Evolutionary conservation across 2,329 filamentous ascomycete species (phyloP).

Genomic region (Nemania serpens): DNA sequence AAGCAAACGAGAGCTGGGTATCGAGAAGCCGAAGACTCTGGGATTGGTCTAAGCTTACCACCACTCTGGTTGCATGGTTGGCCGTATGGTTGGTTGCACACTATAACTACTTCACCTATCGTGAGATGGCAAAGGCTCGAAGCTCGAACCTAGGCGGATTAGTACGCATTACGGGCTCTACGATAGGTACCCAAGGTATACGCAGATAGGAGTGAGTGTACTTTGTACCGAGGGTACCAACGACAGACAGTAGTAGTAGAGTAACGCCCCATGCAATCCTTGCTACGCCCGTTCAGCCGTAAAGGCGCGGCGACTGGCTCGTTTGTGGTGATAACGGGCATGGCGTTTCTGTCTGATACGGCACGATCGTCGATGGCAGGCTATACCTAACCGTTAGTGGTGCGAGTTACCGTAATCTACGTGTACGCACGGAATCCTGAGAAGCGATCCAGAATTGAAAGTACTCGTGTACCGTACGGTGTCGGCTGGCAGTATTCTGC

Average conservation of each 20-base stretch:
- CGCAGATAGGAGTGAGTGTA: too few relatives aligned
- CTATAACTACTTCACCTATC: slow-evolving; percentile 6
- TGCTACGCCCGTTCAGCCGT: slow-evolving; percentile 1
- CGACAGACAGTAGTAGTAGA: not conserved
- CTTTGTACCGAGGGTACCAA: not conserved
- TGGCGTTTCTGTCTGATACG: slow-evolving; percentile 19
- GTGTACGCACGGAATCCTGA: not conserved
- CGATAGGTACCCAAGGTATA: not conserved
- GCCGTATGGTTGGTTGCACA: not conserved
- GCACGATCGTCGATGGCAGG: slow-evolving; percentile 5
- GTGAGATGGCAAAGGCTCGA: slow-evolving; percentile 12
- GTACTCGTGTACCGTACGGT: not conserved
- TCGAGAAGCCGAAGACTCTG: slow-evolving; percentile 3
- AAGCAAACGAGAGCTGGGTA: slow-evolving; percentile 6
- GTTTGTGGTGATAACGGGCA: slow-evolving; percentile 12
- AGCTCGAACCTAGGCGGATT: slow-evolving; percentile 10
- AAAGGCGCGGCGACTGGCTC: slow-evolving; percentile 12
- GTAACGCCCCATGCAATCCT: slow-evolving; percentile 8
- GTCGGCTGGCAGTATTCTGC: not conserved
- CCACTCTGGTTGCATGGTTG: not conserved
- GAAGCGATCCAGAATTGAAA: slow-evolving; percentile 9
- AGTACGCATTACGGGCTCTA: slow-evolving; percentile 15
- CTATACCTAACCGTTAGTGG: too few relatives aligned
- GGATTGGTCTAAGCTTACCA: slow-evolving; percentile 8
- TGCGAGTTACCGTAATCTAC: not conserved